Evolutionary conservation across 208 protist species (phyloP).

Genomic region (Wallacemonas sp.): DNA sequence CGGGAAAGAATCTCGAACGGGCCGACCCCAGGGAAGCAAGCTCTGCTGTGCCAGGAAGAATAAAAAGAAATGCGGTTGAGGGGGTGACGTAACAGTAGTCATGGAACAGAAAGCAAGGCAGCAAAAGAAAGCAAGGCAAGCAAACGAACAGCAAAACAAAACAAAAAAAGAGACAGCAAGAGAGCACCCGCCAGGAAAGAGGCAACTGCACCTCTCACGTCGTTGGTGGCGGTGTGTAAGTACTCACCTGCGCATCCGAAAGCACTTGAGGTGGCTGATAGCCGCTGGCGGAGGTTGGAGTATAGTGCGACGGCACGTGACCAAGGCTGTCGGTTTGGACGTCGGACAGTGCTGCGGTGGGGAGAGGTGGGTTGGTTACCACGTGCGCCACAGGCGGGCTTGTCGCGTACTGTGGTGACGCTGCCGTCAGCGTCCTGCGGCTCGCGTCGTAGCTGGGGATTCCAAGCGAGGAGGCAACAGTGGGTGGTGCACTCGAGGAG

Average conservation of each 20-base stretch:
- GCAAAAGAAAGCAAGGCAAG: conserved; percentile 5
- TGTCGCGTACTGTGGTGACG: too few species aligned
- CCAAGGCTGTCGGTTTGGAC: background rate
- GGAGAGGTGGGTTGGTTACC: background rate
- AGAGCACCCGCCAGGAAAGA: too few species aligned
- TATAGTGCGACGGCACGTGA: background rate
- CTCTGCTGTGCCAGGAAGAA: too few species aligned
- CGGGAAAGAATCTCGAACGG: background rate
- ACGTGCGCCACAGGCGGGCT: too few species aligned
- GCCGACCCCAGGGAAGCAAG: too few species aligned
- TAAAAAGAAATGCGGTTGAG: too few species aligned
- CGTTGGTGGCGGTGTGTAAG: conserved; percentile 2
- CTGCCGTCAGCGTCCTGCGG: too few species aligned
- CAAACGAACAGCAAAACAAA: background rate
- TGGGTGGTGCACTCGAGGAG: background rate
- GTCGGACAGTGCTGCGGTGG: background rate
- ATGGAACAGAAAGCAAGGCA: background rate
- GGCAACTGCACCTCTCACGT: too few species aligned
- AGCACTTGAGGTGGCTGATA: background rate
- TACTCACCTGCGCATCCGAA: conserved; percentile 10
- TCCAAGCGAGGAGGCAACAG: background rate
- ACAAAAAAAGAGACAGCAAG: background rate
- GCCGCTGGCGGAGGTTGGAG: background rate
- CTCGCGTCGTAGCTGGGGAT: background rate
- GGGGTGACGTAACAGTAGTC: too few species aligned